Evolutionary conservation across 2,329 filamentous ascomycete species (phyloP), one percentile per base, ranked within the genome.

Genomic region (Sclerotinia glacialis): DNA sequence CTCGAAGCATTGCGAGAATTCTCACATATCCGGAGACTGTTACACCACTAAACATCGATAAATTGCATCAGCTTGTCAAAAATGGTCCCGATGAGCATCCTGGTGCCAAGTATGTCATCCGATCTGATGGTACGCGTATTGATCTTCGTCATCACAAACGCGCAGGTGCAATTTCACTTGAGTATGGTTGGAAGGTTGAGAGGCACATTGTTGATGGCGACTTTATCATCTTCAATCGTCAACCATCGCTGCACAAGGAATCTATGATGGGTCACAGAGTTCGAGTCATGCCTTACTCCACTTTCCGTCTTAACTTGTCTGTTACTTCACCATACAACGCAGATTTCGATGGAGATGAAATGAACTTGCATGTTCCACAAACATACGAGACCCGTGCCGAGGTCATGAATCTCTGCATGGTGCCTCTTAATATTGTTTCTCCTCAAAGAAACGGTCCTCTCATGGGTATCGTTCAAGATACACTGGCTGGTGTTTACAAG

Each of bases 201-300:
- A 90, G 95, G 69, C 95, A 99, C 79, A 87, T 99, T 71, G 89
- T 96, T 74, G 92, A 97, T 75, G 94, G 94, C 67, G 95, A 99
- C 79, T 96, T 92, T 72, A 98, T 99, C 80, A 93, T 99, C 76
- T 99, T 99, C 87, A 99, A 99, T 79, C 95, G 95, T 84, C 95
- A 99, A 77, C 95, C 95, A 0, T 99, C 95, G 46, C 83, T 99
- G 75, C 95, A 99, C 84, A 99, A 99, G 80, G 95, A 99, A 78
- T 99, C 95, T 68, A 99, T 99, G 95, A 99, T 99, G 96, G 95
- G 92, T 79, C 95, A 99, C 80, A 89, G 92, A 74, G 95, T 99
- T 70, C 89, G 90, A 68, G 95, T 99, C 69, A 98, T 99, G 93
- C 95, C 95, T 3, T 99, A 97, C 79, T 99, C 95, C 7, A 99